A percentile compares a stretch with the other conserved stretches of the same genome.
Evolutionary conservation across 495 filamentous ascomycete genomes (phyloP).

Genomic region (Astrothelium subdiscretum): DNA sequence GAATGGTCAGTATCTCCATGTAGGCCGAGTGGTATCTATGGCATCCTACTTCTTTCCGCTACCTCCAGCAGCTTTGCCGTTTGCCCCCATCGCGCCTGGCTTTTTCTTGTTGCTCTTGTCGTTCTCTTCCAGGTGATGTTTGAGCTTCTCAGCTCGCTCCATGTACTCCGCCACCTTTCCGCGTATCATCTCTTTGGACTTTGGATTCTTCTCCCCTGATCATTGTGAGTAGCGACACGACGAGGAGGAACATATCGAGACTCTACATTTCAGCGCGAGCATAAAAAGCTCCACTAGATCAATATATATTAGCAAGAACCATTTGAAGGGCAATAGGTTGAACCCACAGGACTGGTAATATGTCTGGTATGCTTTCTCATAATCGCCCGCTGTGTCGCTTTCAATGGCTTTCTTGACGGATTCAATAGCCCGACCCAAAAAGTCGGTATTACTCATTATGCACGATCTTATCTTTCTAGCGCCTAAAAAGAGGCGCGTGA

Average conservation of each 20-base stretch:
- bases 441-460: slow-evolving; percentile 93
- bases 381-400: slow-evolving; percentile 86
- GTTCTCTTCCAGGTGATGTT: slow-evolving; percentile 67
- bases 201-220: slow-evolving; percentile 78
- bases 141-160: slow-evolving; percentile 95
- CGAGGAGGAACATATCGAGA: neutral
- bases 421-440: slow-evolving; percentile 88
- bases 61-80: slow-evolving; percentile 65
- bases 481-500: neutral
- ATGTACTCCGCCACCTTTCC: slow-evolving; percentile 91
- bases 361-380: slow-evolving; percentile 86
- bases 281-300: slow-evolving; percentile 77
- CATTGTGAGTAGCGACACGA: neutral
- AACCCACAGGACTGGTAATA: slow-evolving; percentile 66
- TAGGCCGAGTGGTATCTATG: neutral
- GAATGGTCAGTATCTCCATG: neutral
- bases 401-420: slow-evolving; percentile 96
- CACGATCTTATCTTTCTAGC: slow-evolving; percentile 7
- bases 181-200: slow-evolving; percentile 92
- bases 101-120: slow-evolving; percentile 60
- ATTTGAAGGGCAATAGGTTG: slow-evolving; percentile 13
- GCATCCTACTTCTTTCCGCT: slow-evolving; percentile 50
- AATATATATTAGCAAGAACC: neutral
- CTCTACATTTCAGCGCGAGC: slow-evolving; percentile 76
- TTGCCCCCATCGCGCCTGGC: slow-evolving; percentile 71